These are phyloP conservation scores for Fusarium zealandicum DNA, from an alignment of 2,329 filamentous ascomycete genomes.

Conservation along the genomic window DNA sequence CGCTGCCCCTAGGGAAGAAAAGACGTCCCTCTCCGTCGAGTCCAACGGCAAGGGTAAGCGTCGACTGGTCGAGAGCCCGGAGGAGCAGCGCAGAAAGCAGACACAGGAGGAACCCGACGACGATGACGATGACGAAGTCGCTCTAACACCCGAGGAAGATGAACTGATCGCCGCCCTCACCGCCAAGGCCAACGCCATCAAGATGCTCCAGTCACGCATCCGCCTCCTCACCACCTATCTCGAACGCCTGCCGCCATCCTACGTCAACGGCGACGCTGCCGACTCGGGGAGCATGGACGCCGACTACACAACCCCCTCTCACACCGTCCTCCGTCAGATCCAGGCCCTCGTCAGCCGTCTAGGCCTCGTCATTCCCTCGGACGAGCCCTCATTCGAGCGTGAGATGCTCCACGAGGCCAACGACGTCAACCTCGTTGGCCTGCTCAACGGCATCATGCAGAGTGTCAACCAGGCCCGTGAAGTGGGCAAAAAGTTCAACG, in stretches of 20 bases:
- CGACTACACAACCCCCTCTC: constrained; percentile 59
- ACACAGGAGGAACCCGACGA: constrained; percentile 39
- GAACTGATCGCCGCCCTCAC: constrained; percentile 73
- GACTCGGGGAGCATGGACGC: constrained; percentile 46
- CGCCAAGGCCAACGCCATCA: constrained; percentile 89
- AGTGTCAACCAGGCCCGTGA: constrained; percentile 75
- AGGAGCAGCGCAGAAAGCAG: constrained; percentile 37
- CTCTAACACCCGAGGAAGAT: constrained; percentile 65
- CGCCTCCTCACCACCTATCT: constrained; percentile 80
- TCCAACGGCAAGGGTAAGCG: constrained; percentile 62
- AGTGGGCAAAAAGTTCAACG: constrained; percentile 75
- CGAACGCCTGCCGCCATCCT: constrained; percentile 71
- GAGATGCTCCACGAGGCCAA: constrained; percentile 82
- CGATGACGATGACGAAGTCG: constrained; percentile 42
- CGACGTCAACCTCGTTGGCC: constrained; percentile 79
- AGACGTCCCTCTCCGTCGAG: constrained; percentile 53
- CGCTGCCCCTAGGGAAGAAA: constrained; percentile 58
- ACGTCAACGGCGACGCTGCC: constrained; percentile 60
- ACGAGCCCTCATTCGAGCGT: constrained; percentile 68
- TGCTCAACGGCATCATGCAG: constrained; percentile 78
- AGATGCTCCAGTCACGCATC: constrained; percentile 85
- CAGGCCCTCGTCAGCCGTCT: constrained; percentile 85
- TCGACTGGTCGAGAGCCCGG: constrained; percentile 46
- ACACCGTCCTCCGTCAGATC: constrained; percentile 84
- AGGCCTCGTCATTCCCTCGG: constrained; percentile 78